A percentile compares a stretch with the other conserved stretches of the same genome.
Evolutionary conservation across 2,329 filamentous ascomycete species (phyloP).

Genomic region (Neonectria hederae): DNA sequence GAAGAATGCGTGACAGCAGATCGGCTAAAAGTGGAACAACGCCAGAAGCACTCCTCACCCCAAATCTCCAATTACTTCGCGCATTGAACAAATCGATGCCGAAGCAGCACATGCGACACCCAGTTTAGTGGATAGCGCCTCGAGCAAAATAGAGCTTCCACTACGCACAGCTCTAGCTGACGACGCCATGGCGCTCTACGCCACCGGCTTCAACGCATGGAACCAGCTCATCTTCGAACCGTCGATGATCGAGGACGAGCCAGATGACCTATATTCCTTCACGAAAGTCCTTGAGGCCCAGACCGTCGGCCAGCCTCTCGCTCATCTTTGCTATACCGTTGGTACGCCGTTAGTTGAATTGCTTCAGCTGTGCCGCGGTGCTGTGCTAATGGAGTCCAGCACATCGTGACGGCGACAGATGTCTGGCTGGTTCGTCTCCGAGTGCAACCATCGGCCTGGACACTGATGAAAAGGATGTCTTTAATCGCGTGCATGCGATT

Average conservation of each 20-base stretch:
- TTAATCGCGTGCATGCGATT: slow-evolving; percentile 25
- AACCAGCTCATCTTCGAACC: slow-evolving; percentile 57
- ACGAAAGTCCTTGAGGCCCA: slow-evolving; percentile 51
- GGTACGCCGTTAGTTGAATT: slow-evolving; percentile 46
- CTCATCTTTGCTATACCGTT: slow-evolving; percentile 56
- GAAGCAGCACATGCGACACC: neutral
- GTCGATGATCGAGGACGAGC: slow-evolving; percentile 43
- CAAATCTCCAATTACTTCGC: neutral
- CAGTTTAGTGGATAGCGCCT: neutral
- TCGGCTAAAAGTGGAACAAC: too few relatives aligned
- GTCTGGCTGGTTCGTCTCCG: slow-evolving; percentile 31
- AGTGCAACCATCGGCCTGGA: slow-evolving; percentile 1
- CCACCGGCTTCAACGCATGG: slow-evolving; percentile 68
- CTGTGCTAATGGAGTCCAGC: slow-evolving; percentile 29
- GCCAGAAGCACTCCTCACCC: neutral
- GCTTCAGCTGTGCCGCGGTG: too few relatives aligned
- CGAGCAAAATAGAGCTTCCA: slow-evolving; percentile 24
- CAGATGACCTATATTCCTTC: slow-evolving; percentile 58
- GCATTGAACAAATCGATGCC: neutral
- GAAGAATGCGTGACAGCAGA: too few relatives aligned
- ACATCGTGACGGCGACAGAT: slow-evolving; percentile 28
- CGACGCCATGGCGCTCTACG: slow-evolving; percentile 59
- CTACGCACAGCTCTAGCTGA: neutral
- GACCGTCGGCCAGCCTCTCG: slow-evolving; percentile 47
- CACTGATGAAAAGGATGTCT: neutral